phyloP scores from a whole-genome alignment of 2,329 filamentous ascomycete species.

The Periconia digitata region DNA sequence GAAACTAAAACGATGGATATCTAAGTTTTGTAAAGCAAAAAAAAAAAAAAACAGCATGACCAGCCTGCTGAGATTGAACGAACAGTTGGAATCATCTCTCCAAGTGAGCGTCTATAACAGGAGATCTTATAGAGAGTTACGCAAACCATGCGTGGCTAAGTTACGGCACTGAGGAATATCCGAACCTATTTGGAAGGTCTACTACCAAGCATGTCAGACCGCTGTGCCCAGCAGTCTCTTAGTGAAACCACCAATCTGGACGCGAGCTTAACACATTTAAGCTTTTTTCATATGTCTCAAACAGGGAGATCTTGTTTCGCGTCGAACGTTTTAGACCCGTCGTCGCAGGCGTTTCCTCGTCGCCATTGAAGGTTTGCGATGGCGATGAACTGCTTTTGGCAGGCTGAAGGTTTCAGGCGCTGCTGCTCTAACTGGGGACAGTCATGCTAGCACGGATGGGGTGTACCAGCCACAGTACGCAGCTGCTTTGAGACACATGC shows the following conservation, averaged over 20 bases:
- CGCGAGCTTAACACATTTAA: not conserved
- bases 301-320: not conserved
- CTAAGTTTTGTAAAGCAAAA: slow-evolving; percentile 1
- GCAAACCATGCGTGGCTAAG: not conserved
- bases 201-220: slow-evolving; percentile 4
- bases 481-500: too few species aligned
- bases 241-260: not conserved
- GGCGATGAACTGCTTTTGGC: too few species aligned
- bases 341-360: too few species aligned
- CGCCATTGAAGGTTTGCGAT: too few species aligned
- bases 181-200: slow-evolving; percentile 3
- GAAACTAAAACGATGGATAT: slow-evolving; percentile 9
- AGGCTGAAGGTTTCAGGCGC: too few species aligned
- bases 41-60: slow-evolving; percentile 1
- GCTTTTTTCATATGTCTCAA: not conserved
- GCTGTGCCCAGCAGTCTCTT: not conserved
- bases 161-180: not conserved
- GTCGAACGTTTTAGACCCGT: not conserved
- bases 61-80: not conserved
- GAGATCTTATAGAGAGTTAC: not conserved
- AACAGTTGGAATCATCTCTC: not conserved
- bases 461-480: too few species aligned
- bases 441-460: too few species aligned
- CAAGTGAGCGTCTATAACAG: not conserved
- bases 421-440: too few species aligned